Base-by-base conservation (phyloP, 1,284 basidiomycete species). In the Cryptococcus jaspeensis region DNA sequence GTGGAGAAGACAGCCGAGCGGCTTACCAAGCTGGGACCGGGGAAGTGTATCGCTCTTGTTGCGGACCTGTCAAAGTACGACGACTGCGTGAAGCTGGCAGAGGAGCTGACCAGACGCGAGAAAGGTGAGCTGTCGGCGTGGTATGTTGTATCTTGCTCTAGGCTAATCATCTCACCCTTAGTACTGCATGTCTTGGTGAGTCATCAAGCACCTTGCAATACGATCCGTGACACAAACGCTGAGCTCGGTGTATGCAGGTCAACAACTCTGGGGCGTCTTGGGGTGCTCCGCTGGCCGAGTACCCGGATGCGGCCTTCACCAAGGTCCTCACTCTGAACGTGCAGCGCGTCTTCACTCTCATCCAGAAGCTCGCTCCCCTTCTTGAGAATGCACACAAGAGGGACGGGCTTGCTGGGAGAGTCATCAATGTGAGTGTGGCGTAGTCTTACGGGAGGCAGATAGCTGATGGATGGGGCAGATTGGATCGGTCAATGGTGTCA, bases 231-330 rank as follows among this genome's bases (percentile, higher is more conserved):
- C 28, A 50, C 2, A 22, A 22, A 22, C 28, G 22, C 36, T 32
- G 28, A 32, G 28, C 28, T 32, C 16, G n/a, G 23, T 46, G 22
- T 46, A 6, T 46, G 23, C 50, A 67, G 66, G 66, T 87, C 55
- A 87, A 88, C 74, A 88, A 88, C 60, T 85, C 85, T 2, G 87
- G 86, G 3, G 84, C 83, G 18, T 82, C 83, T 15, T 87, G 86
- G 86, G 84, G 82, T 20, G 83, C 81, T 12, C 61, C 77, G 13
- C 74, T 87, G 52, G 84, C 84, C 48, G 79, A 81, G 6, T 85
- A 84, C 70, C 82, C 84, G 43, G 85, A 77, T 55, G n/a, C 55
- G 16, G 74, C 73, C 20, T 71, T 72, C 59, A 64, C 61, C 57
- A 71, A 74, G 64, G 65, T 88, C 48, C 70, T 88, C 49, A 86